Evolutionary conservation across 2,329 filamentous ascomycete genomes (phyloP), one percentile per base, ranked within the genome.

Genomic region (Aspergillus pseudoglaucus): DNA sequence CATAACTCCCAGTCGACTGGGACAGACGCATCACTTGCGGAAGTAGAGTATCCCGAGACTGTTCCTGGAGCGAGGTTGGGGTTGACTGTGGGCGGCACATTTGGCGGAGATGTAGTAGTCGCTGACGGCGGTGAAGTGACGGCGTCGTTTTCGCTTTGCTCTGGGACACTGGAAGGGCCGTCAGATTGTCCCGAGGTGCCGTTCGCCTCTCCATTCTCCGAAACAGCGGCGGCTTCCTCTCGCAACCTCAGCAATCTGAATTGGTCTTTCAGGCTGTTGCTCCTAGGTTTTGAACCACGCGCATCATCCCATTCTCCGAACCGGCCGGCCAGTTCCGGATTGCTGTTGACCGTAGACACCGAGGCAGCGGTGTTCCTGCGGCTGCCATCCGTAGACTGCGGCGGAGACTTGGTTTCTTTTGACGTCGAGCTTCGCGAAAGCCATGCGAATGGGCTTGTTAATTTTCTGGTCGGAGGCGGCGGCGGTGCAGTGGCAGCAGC

Each of bases 1-100:
- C 93, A 98, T 35, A 98, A 73, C 67, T 98, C 93, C 93, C 93
- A 98, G 64, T 98, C 90, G n/a, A 98, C 93, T 20, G 88, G 84
- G 14, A 77, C 75, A 22, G 73, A 70, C 27, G 76, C 72, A 60
- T 90, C 87, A 12, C 73, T 71, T 53, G 84, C 77, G 18, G 83
- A 82, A 3, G 88, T 83, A 20, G 84, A 84, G 38, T 90, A 82
- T 5, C 91, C 90, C 9, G 88, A 84, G 6, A 86, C 89, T 1
- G 90, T 96, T 1, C 90, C 90, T 0, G 90, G 90, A 1, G 89
- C 84, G 40, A 96, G 74, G 48, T 78, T 82, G 3, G 79, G 77
- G 57, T 88, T 88, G 14, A 88, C 78, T 3, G 77, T 81, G 0
- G 80, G 72, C 6, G 85, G 82, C 47, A 84, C 75, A 15, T 79